A percentile compares a stretch with the other conserved stretches of the same genome.
Evolutionary conservation across 2,329 filamentous ascomycete species (phyloP).

Genomic region (Escovopsis sp.): DNA sequence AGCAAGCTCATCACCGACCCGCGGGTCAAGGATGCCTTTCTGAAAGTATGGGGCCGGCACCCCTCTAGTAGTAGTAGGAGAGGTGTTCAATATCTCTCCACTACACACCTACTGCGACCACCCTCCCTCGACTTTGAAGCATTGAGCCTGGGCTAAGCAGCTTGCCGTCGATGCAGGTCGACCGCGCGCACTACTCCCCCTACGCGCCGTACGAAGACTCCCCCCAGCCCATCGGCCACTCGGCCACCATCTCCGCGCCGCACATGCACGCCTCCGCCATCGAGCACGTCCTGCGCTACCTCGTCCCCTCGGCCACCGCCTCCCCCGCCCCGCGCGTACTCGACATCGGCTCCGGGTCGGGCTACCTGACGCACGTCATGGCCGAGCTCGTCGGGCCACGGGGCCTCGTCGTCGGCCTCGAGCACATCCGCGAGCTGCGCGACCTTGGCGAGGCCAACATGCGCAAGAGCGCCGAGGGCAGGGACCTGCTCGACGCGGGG

Average conservation of each 20-base stretch:
- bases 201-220: constrained; percentile 48
- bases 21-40: constrained; percentile 65
- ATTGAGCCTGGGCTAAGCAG: neutral
- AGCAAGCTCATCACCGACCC: constrained; percentile 59
- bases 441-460: constrained; percentile 52
- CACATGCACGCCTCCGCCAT: constrained; percentile 45
- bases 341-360: constrained; percentile 61
- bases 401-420: constrained; percentile 50
- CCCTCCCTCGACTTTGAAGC: neutral
- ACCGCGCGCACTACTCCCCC: constrained; percentile 73
- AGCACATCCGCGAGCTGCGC: constrained; percentile 52
- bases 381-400: constrained; percentile 53
- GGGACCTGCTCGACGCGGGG: constrained; percentile 43
- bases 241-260: constrained; percentile 42
- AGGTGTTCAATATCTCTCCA: neutral
- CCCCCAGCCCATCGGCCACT: constrained; percentile 38
- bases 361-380: constrained; percentile 78
- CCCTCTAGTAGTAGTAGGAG: too few species aligned
- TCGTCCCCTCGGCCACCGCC: constrained; percentile 20
- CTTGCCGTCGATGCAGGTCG: constrained; percentile 55
- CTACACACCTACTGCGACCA: neutral
- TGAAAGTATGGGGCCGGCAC: constrained; percentile 33
- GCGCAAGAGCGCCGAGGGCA: constrained; percentile 43
- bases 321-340: constrained; percentile 38
- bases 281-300: constrained; percentile 30